Percentiles rank a stretch among this genome's conserved stretches.
Conservation (phyloP, 2,329 filamentous ascomycete species). For the Trichophyton benhamiae region DNA sequence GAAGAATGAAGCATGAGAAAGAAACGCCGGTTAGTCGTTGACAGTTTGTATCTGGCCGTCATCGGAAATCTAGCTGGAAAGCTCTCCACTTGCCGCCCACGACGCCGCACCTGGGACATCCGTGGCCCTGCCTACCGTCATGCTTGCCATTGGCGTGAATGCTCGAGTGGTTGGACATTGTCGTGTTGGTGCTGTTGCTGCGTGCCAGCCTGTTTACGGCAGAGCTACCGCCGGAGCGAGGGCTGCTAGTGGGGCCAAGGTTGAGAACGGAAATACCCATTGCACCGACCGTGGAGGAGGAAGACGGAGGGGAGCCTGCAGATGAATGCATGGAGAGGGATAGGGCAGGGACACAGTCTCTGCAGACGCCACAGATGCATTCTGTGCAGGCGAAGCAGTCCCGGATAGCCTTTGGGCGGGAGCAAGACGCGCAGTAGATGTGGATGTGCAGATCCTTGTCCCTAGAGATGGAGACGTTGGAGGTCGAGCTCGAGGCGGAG, state of each 20-base stretch:
- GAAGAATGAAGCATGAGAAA: slow-evolving; percentile 14
- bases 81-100: slow-evolving; percentile 38
- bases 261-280: slow-evolving; percentile 25
- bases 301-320: background rate
- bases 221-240: slow-evolving; percentile 8
- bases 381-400: slow-evolving; percentile 91
- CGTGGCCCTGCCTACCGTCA: slow-evolving; percentile 20
- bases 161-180: slow-evolving; percentile 1
- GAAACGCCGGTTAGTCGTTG: background rate
- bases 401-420: slow-evolving; percentile 60
- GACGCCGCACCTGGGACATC: slow-evolving; percentile 36
- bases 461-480: background rate
- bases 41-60: slow-evolving; percentile 11
- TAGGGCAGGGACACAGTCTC: slow-evolving; percentile 56
- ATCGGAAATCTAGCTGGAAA: slow-evolving; percentile 38
- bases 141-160: slow-evolving; percentile 18
- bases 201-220: background rate
- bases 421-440: slow-evolving; percentile 86
- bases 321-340: slow-evolving; percentile 19
- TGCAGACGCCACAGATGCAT: slow-evolving; percentile 87
- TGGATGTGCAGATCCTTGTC: slow-evolving; percentile 39
- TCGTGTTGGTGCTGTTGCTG: background rate
- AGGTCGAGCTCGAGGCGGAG: background rate
- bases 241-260: slow-evolving; percentile 25
- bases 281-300: slow-evolving; percentile 17